Evolutionary conservation across 2,329 filamentous ascomycete genomes (phyloP), one percentile per base, ranked within the genome.

Genomic region (Drechslerella coelobrocha): DNA sequence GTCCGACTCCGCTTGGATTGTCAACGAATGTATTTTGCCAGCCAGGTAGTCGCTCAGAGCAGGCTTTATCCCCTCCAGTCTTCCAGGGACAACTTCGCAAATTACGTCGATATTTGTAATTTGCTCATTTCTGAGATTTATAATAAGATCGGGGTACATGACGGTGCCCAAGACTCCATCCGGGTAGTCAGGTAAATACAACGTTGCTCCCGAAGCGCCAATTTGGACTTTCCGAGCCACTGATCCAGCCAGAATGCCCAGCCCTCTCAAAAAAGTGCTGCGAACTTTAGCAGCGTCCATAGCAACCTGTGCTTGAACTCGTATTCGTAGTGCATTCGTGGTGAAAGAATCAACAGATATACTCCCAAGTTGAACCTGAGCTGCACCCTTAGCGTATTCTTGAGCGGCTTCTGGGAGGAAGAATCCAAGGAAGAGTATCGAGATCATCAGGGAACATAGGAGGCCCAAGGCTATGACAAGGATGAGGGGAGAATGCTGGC

Each of bases 21-120:
- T 86, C 63, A 99, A 80, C 62, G 84, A 82, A 9, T 86, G 84
- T 65, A 97, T 81, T 59, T 86, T 88, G 39, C 92, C 92, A 59
- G 90, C 87, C 69, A 99, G 81, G 88, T 91, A 97, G 78, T 96
- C 89, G 78, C 94, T 91, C 50, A 90, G 91, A 73, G 97, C 84
- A 68, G 84, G 84, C 68, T 90, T 88, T 74, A 97, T 86, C 4
- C 88, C 88, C 60, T 92, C 86, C 12, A 90, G 81, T 75, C 92
- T 86, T 27, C 92, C 92, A 24, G 91, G 89, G 37, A 84, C 81
- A 39, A 97, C 79, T 72, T 94, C 87, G 43, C 89, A 85, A 60
- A 94, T 79, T 75, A 97, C 88, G 75, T 97, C 90, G 63, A 97
- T 81, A 62, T 85, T 81, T 1, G 90, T 97, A 14, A 83, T 86